These are phyloP conservation scores for Aspergillus awamori DNA, from an alignment of 2,329 filamentous ascomycete genomes.

Conservation along the genomic window DNA sequence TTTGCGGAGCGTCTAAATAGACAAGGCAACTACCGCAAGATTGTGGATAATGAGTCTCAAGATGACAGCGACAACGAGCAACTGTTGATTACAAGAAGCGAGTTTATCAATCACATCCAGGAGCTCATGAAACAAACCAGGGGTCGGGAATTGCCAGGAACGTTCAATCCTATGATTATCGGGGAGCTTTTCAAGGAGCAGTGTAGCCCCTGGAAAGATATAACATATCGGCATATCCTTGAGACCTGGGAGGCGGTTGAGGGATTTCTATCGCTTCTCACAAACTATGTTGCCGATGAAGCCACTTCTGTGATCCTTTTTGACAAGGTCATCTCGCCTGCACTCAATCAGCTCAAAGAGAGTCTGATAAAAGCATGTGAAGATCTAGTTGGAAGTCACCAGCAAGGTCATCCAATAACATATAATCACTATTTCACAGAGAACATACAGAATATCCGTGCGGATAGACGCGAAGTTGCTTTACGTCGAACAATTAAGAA, in stretches of 20 bases:
- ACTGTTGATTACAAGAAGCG: conserved; percentile 27
- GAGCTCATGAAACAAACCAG: conserved; percentile 48
- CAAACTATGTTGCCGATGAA: conserved; percentile 24
- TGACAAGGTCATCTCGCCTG: conserved; percentile 43
- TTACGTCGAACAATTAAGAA: background rate
- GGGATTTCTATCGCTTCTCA: conserved; percentile 41
- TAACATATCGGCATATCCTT: background rate
- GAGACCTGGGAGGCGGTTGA: background rate
- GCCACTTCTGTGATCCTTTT: conserved; percentile 45
- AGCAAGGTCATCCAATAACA: conserved; percentile 36
- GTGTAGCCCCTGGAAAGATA: conserved; percentile 56
- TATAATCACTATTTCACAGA: conserved; percentile 44
- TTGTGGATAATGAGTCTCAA: background rate
- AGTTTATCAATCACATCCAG: conserved; percentile 47
- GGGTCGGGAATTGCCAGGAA: conserved; percentile 62
- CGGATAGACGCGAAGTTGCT: background rate
- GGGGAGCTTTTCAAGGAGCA: conserved; percentile 64
- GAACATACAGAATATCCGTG: conserved; percentile 31
- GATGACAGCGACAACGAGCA: conserved; percentile 5
- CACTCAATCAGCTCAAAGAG: conserved; percentile 46
- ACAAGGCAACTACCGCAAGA: conserved; percentile 14
- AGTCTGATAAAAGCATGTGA: conserved; percentile 45
- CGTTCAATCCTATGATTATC: conserved; percentile 63
- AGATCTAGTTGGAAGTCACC: conserved; percentile 38
- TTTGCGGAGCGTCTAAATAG: conserved; percentile 25